Evolutionary conservation across 164 flowering plant species (phyloP).

Genomic region (Dillenia suffruticosa): DNA sequence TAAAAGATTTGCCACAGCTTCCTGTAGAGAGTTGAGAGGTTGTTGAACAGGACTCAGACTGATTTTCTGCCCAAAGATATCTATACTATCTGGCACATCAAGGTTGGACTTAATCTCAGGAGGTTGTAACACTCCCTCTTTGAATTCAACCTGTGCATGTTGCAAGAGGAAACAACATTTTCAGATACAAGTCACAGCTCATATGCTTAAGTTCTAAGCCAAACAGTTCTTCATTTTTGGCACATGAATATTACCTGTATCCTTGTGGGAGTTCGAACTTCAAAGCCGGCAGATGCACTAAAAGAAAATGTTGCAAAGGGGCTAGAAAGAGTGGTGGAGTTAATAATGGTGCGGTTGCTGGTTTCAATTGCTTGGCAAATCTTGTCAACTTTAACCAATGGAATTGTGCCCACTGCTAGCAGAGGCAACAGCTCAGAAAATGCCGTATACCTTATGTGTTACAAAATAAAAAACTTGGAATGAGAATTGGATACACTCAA

Average conservation of each 20-base stretch:
- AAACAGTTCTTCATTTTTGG: no score
- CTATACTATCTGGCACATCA: slow-evolving; percentile 61
- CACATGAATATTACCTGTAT: slow-evolving; percentile 56
- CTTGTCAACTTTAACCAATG: slow-evolving; percentile 64
- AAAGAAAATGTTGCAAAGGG: slow-evolving; percentile 81
- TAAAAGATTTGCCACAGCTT: slow-evolving; percentile 47
- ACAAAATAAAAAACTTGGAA: neutral
- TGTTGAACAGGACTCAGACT: slow-evolving; percentile 58
- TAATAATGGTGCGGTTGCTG: slow-evolving; percentile 48
- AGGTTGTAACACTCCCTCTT: slow-evolving; percentile 79
- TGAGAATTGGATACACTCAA: neutral
- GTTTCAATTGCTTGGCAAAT: slow-evolving; percentile 70
- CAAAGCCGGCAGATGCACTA: slow-evolving; percentile 86
- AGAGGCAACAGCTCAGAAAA: slow-evolving; percentile 96
- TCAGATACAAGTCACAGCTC: no score
- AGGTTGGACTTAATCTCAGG: slow-evolving; percentile 76
- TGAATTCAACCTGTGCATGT: slow-evolving; percentile 65
- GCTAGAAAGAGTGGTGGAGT: slow-evolving; percentile 56
- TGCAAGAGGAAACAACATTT: neutral
- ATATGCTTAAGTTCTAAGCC: no score
- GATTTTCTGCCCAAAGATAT: slow-evolving; percentile 76
- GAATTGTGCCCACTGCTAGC: slow-evolving; percentile 64
- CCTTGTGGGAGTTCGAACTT: slow-evolving; percentile 83
- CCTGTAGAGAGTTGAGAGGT: slow-evolving; percentile 63
- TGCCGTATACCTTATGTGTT: slow-evolving; percentile 75